Evolutionary conservation across 768 basidiomycete species (phyloP).

Genomic region (Mycena sanguinolenta): DNA sequence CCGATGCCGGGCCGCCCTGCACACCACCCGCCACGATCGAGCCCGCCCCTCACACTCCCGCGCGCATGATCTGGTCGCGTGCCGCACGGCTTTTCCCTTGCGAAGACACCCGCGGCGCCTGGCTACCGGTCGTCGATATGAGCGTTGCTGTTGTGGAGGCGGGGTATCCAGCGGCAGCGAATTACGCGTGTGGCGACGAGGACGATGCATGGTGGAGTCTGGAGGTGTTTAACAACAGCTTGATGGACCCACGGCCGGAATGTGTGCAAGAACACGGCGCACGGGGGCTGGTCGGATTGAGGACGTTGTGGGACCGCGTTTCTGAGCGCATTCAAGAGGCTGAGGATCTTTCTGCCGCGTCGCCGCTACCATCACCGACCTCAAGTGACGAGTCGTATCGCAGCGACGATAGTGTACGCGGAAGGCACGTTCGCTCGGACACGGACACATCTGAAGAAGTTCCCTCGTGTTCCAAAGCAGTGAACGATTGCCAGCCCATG

Average conservation of each 20-base stretch:
- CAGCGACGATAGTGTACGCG: constrained; percentile 2
- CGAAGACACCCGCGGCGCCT: constrained; percentile 40
- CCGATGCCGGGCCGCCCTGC: constrained; percentile 48
- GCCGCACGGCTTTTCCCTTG: constrained; percentile 53
- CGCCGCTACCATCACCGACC: constrained; percentile 8
- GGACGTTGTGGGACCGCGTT: constrained; percentile 39
- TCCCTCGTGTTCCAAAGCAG: background rate
- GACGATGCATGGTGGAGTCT: constrained; percentile 50
- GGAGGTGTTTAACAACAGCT: constrained; percentile 54
- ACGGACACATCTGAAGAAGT: constrained; percentile 14
- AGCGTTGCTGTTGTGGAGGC: constrained; percentile 46
- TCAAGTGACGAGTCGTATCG: background rate
- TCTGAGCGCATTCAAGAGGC: constrained; percentile 1
- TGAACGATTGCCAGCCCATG: background rate
- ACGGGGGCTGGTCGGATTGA: constrained; percentile 43
- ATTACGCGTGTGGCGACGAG: constrained; percentile 14
- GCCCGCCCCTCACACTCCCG: constrained; percentile 40
- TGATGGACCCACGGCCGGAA: constrained; percentile 40
- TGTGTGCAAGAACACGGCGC: constrained; percentile 43
- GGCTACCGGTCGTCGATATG: constrained; percentile 51
- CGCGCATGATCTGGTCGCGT: constrained; percentile 54
- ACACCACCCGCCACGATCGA: constrained; percentile 25
- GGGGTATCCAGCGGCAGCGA: constrained; percentile 41
- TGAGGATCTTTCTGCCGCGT: background rate
- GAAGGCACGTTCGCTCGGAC: background rate